Percentiles rank a stretch among this genome's conserved stretches.
Conservation (phyloP, 1,284 basidiomycete genomes). For the Grifola frondosa region DNA sequence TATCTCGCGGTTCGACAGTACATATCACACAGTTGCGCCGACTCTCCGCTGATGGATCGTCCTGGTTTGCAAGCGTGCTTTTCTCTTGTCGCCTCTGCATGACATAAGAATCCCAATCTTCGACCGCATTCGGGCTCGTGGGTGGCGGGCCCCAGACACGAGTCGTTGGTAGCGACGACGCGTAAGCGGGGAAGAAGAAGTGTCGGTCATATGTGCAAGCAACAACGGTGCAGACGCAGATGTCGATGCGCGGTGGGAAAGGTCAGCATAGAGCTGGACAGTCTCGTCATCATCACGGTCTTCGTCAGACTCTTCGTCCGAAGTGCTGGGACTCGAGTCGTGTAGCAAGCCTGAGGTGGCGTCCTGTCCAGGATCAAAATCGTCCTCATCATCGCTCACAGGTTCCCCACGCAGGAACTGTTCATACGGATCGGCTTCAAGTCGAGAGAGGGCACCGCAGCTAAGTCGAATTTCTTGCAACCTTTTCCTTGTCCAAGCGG, state of each 20-base stretch:
- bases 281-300: slow-evolving; percentile 36
- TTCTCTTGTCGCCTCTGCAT: slow-evolving; percentile 21
- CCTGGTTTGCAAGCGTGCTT: slow-evolving; percentile 18
- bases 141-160: slow-evolving; percentile 25
- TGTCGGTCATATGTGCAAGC: slow-evolving; percentile 48
- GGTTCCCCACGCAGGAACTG: slow-evolving; percentile 64
- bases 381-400: slow-evolving; percentile 63
- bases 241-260: slow-evolving; percentile 34
- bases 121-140: slow-evolving; percentile 9
- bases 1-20: slow-evolving; percentile 63
- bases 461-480: too few species aligned
- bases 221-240: slow-evolving; percentile 42
- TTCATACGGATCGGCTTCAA: slow-evolving; percentile 44
- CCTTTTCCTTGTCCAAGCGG: slow-evolving; percentile 3
- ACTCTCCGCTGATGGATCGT: slow-evolving; percentile 31
- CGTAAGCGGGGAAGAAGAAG: slow-evolving; percentile 44
- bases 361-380: slow-evolving; percentile 32
- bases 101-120: slow-evolving; percentile 31
- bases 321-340: slow-evolving; percentile 6
- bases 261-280: slow-evolving; percentile 44
- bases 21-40: slow-evolving; percentile 67
- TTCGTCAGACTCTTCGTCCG: slow-evolving; percentile 22
- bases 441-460: slow-evolving; percentile 5
- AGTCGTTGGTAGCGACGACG: slow-evolving; percentile 44
- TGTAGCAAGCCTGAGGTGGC: background rate